Evolutionary conservation across 2,329 filamentous ascomycete species (phyloP).

Genomic region (Clarireedia monteithiana): DNA sequence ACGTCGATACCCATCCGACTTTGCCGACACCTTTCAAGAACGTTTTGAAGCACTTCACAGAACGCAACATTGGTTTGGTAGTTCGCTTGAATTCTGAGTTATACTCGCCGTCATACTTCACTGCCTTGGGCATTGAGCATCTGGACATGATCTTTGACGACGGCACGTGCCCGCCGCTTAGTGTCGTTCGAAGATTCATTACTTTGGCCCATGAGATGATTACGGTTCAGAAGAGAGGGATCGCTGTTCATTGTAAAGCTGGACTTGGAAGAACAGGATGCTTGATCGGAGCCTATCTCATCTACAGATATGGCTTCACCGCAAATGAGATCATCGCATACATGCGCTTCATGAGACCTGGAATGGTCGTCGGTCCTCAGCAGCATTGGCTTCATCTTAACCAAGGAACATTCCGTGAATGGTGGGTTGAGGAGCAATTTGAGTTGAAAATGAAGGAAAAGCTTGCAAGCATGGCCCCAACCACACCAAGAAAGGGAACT

Average conservation of each 20-base stretch:
- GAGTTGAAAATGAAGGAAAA: slow-evolving; percentile 44
- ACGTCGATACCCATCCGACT: slow-evolving; percentile 60
- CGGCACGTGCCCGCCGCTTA: slow-evolving; percentile 84
- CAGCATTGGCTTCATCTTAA: slow-evolving; percentile 99
- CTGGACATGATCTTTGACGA: slow-evolving; percentile 99
- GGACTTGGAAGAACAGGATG: slow-evolving; percentile 92
- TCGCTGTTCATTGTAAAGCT: slow-evolving; percentile 98
- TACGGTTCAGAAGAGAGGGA: slow-evolving; percentile 79
- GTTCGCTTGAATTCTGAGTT: slow-evolving; percentile 92
- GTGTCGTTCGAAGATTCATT: slow-evolving; percentile 90
- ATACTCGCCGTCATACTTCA: slow-evolving; percentile 96
- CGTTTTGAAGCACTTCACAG: slow-evolving; percentile 80
- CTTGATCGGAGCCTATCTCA: slow-evolving; percentile 92
- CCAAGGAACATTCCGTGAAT: slow-evolving; percentile 94
- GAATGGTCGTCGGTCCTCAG: slow-evolving; percentile 97
- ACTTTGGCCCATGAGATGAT: slow-evolving; percentile 93
- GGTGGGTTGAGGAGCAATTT: slow-evolving; percentile 71
- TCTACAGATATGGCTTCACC: slow-evolving; percentile 95
- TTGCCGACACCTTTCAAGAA: slow-evolving; percentile 91
- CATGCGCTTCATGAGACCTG: slow-evolving; percentile 98
- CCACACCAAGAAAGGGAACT: slow-evolving; percentile 52
- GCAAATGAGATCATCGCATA: slow-evolving; percentile 96
- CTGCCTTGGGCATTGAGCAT: slow-evolving; percentile 87
- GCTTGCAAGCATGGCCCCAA: slow-evolving; percentile 39
- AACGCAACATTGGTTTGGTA: slow-evolving; percentile 84